Conservation (phyloP, 139 green algal genomes). For the Tetradesmus obliquus region DNA sequence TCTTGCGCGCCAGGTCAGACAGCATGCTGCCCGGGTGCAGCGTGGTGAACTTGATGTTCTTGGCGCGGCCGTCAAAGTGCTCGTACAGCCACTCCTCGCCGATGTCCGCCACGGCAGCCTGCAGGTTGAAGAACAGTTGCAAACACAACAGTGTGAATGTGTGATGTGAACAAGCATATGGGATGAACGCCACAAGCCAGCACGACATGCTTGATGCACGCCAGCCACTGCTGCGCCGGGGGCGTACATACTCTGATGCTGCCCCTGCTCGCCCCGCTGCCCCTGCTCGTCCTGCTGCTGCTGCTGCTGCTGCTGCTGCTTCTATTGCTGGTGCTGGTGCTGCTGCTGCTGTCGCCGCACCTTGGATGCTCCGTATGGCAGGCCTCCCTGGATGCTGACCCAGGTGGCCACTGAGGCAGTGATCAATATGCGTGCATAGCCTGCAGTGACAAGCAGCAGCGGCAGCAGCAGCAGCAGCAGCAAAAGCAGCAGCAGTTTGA, state of each 20-base stretch:
- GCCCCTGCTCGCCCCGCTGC: no score
- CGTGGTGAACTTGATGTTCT: constrained; percentile 3
- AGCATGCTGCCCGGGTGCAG: constrained; percentile 15
- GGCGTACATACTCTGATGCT: no score
- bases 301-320: neutral
- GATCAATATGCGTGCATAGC: constrained; percentile 12
- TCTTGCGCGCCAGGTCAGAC: constrained; percentile 5
- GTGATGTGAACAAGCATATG: no score
- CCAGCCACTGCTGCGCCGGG: no score
- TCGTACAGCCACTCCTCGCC: constrained; percentile 5
- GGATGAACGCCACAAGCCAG: no score
- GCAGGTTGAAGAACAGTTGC: neutral
- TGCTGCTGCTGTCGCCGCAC: neutral
- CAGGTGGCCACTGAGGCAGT: neutral
- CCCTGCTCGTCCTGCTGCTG: neutral
- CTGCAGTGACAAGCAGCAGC: neutral
- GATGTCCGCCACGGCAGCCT: neutral
- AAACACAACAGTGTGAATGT: no score
- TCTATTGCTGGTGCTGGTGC: neutral
- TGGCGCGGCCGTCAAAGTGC: neutral
- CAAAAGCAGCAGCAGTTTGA: no score
- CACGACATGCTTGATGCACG: no score
- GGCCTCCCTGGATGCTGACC: constrained; percentile 1
- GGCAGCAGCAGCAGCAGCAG: no score
- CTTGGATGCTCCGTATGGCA: constrained; percentile 8